Conservation (phyloP, 2,329 filamentous ascomycete genomes). For the Nemania serpens region DNA sequence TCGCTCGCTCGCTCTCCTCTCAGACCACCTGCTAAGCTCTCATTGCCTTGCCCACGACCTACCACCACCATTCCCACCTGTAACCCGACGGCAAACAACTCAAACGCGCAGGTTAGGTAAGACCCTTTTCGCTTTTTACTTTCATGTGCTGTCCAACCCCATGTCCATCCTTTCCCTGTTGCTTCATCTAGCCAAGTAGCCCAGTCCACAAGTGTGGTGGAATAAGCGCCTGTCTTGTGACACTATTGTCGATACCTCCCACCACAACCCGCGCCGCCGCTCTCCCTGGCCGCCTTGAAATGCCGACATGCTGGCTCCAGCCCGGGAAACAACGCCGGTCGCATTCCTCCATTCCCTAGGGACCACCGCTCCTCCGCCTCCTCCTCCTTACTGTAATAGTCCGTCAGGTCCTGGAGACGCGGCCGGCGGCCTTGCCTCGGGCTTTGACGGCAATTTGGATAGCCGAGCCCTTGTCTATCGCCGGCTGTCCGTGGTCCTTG, state of each 20-base stretch:
- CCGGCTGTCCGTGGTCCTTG: conserved; percentile 13
- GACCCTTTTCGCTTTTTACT: conserved; percentile 29
- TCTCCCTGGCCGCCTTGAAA: conserved; percentile 26
- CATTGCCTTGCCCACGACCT: conserved; percentile 30
- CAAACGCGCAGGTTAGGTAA: conserved; percentile 39
- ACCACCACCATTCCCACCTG: conserved; percentile 30
- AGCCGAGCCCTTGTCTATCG: conserved; percentile 24
- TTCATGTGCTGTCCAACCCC: conserved; percentile 28
- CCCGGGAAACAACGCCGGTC: conserved; percentile 26
- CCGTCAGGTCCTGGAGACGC: conserved; percentile 11
- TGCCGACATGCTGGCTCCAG: conserved; percentile 31
- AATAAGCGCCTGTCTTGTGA: conserved; percentile 37
- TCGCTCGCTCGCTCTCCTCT: conserved; percentile 29
- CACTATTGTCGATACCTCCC: conserved; percentile 31
- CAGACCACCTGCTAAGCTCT: conserved; percentile 32
- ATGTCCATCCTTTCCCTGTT: conserved; percentile 8
- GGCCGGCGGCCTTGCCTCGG: conserved; percentile 22
- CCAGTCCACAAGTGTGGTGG: conserved; percentile 33
- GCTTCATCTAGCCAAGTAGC: conserved; percentile 11
- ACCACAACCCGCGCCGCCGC: conserved; percentile 27
- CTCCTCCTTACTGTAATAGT: conserved; percentile 9
- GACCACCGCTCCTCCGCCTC: conserved; percentile 12
- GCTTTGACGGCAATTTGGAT: conserved; percentile 13
- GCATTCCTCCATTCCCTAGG: conserved; percentile 14
- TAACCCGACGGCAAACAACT: conserved; percentile 32